These are phyloP conservation scores for Salix brachista DNA, from an alignment of 345 rosid species.

Conservation along the genomic window DNA sequence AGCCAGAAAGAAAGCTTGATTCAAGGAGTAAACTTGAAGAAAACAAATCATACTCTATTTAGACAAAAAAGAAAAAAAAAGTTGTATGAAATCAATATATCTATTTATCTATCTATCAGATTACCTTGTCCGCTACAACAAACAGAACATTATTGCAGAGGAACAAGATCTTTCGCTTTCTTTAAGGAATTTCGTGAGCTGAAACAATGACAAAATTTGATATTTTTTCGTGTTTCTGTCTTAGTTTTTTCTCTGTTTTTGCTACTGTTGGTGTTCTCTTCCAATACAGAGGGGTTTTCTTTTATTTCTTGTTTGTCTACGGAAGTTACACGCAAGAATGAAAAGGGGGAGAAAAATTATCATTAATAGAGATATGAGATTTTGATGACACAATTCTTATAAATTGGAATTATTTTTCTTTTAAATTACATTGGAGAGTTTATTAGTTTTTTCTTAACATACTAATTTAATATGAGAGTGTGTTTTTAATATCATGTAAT, in stretches of 20 bases:
- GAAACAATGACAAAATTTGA: neutral
- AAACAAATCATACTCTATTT: neutral
- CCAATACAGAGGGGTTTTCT: neutral
- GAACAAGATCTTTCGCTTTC: slow-evolving; percentile 31
- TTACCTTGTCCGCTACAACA: slow-evolving; percentile 44
- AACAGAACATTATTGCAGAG: slow-evolving; percentile 32
- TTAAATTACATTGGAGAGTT: too few relatives aligned
- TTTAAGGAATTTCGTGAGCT: neutral
- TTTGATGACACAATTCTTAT: too few relatives aligned
- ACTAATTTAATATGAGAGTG: too few relatives aligned
- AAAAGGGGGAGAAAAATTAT: neutral
- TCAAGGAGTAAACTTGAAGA: slow-evolving; percentile 13
- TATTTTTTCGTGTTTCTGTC: neutral
- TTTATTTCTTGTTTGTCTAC: slow-evolving; percentile 13
- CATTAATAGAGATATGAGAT: neutral
- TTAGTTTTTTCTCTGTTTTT: neutral
- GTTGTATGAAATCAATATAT: neutral
- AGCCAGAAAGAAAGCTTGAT: slow-evolving; percentile 17
- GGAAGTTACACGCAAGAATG: slow-evolving; percentile 31
- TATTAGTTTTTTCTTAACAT: too few relatives aligned
- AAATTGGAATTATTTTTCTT: neutral
- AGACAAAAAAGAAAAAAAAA: neutral
- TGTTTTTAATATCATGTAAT: too few relatives aligned
- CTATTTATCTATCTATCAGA: slow-evolving; percentile 4
- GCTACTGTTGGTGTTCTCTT: neutral